phyloP scores from a whole-genome alignment of 2,329 filamentous ascomycete species.

The Trichoderma sp. region DNA sequence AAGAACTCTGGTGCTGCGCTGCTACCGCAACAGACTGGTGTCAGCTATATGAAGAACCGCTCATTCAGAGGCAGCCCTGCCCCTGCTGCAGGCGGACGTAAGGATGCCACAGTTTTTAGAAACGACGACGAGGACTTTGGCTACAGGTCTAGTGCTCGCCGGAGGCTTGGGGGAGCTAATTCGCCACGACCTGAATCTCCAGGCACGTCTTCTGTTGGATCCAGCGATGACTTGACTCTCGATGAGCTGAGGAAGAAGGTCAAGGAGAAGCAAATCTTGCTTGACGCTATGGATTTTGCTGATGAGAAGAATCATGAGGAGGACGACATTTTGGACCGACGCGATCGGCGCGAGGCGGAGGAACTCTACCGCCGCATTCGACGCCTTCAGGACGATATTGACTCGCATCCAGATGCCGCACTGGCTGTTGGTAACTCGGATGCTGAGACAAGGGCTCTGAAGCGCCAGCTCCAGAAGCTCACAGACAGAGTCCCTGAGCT shows the following conservation, averaged over 20 bases:
- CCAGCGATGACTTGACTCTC: slow-evolving; percentile 78
- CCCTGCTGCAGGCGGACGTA: slow-evolving; percentile 64
- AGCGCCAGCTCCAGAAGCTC: slow-evolving; percentile 83
- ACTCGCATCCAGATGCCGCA: slow-evolving; percentile 77
- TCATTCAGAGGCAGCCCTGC: slow-evolving; percentile 74
- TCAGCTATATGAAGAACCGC: slow-evolving; percentile 94
- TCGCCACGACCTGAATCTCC: slow-evolving; percentile 82
- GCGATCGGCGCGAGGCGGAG: slow-evolving; percentile 88
- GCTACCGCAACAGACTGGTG: slow-evolving; percentile 93
- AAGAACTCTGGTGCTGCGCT: slow-evolving; percentile 89
- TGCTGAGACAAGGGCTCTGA: slow-evolving; percentile 81
- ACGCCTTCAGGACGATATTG: slow-evolving; percentile 91
- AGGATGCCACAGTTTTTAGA: slow-evolving; percentile 95
- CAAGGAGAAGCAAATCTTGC: slow-evolving; percentile 86
- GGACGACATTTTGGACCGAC: slow-evolving; percentile 86
- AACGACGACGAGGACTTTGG: slow-evolving; percentile 93
- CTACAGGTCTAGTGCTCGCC: slow-evolving; percentile 91
- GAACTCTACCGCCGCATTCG: slow-evolving; percentile 92
- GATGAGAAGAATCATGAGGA: slow-evolving; percentile 89
- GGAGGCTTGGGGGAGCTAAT: slow-evolving; percentile 70
- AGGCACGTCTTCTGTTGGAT: slow-evolving; percentile 57
- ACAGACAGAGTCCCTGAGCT: slow-evolving; percentile 90
- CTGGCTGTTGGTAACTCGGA: slow-evolving; percentile 75
- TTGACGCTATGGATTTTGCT: slow-evolving; percentile 95
- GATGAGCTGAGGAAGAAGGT: slow-evolving; percentile 93